Evolutionary conservation across 1,284 basidiomycete genomes (phyloP), one percentile per base, ranked within the genome.

Genomic region (Kwoniella shivajii): DNA sequence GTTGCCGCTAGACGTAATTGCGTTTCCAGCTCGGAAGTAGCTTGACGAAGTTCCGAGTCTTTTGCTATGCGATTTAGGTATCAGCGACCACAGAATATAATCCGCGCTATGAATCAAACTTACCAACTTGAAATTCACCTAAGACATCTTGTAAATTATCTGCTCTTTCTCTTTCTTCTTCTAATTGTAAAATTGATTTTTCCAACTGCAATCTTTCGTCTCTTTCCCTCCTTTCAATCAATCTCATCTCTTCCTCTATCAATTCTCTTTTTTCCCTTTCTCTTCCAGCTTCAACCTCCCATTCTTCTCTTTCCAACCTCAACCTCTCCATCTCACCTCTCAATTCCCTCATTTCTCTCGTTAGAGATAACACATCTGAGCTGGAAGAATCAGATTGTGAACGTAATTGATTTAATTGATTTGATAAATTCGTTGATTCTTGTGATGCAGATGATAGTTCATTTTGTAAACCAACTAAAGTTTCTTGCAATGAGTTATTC

Each of bases 41-140:
- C 88, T 64, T 90, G 86, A 50, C 83, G 81, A 7, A 84, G 67
- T 54, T 84, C 83, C 29, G 73, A 67, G 50, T 84, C 83, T 65
- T 84, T 83, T 9, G 78, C 80, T 82, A 58, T 20, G 38, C 22
- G 41, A 26, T 24, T 7, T 5, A 11, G 41, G 10, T 20, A 6
- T 30, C 16, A 13, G 22, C 6, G 11, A 22, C 39, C 5, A 37
- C 22, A 38, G 7, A 39, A 16, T 11, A 9, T 29, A 18, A 30
- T 22, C 6, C 18, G 24, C n/a, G 3, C 9, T 66, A 56, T 38
- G 44, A 6, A 33, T 26, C 4, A n/a, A 10, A 73, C 87, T 65
- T 68, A 94, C 92, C 87, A 57, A 85, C 81, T 79, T 98, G 92
- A 76, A 99, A 97, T 76, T 99, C 96, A 72, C 91, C 88, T 59